Evolutionary conservation across 495 filamentous ascomycete species (phyloP).

Genomic region (Copromyces sp.): DNA sequence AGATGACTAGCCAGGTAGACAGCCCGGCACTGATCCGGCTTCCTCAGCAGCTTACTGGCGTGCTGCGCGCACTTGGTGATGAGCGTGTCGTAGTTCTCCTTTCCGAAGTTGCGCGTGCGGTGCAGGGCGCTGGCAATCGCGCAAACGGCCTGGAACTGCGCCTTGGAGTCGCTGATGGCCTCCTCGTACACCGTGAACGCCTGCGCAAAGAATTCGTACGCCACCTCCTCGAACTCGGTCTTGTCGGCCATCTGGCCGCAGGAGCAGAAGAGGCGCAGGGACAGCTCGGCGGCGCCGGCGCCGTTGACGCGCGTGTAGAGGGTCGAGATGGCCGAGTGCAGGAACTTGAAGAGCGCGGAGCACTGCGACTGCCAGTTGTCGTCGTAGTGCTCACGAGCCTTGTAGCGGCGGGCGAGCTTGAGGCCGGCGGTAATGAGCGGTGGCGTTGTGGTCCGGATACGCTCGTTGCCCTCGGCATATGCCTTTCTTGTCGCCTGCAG

Average conservation of each 20-base stretch:
- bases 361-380: conserved; percentile 91
- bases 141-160: conserved; percentile 96
- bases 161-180: conserved; percentile 83
- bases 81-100: conserved; percentile 96
- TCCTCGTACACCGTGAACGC: conserved; percentile 98
- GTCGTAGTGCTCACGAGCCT: conserved; percentile 84
- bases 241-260: conserved; percentile 92
- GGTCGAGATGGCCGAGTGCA: conserved; percentile 77
- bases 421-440: conserved; percentile 84
- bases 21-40: conserved; percentile 93
- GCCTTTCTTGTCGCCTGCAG: conserved; percentile 83
- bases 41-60: conserved; percentile 93
- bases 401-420: conserved; percentile 81
- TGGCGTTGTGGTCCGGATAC: conserved; percentile 89
- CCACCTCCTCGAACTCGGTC: conserved; percentile 85
- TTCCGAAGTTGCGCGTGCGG: conserved; percentile 73
- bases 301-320: conserved; percentile 76
- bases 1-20: conserved; percentile 93
- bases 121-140: conserved; percentile 86
- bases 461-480: conserved; percentile 86
- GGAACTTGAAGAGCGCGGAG: conserved; percentile 85
- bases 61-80: conserved; percentile 97
- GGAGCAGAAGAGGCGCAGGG: conserved; percentile 77
- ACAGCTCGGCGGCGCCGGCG: conserved; percentile 70
- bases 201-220: conserved; percentile 97